Conservation (phyloP, 208 protist species). For the Trypanosoma melophagium region DNA sequence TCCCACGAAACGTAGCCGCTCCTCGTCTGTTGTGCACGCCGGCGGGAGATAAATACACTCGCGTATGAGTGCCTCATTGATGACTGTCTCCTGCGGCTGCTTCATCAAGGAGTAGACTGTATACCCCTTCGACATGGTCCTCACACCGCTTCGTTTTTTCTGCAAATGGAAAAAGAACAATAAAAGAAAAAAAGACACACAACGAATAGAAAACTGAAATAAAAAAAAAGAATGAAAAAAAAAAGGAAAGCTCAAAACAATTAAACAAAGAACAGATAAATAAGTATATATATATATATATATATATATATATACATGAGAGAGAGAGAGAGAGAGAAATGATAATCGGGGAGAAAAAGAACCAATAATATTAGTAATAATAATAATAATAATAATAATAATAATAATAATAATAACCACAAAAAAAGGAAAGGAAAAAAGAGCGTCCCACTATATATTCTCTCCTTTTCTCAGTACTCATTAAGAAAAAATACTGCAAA, state of each 20-base stretch:
- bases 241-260: not conserved
- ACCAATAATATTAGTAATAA: too few relatives aligned
- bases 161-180: constrained; percentile 2
- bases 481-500: too few relatives aligned
- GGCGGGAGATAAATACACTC: constrained; percentile 69
- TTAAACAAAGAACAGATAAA: not conserved
- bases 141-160: not conserved
- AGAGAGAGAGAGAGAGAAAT: too few relatives aligned
- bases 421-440: too few relatives aligned
- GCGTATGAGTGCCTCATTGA: constrained; percentile 80
- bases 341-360: too few relatives aligned
- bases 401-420: too few relatives aligned
- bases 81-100: constrained; percentile 68
- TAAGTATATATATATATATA: constrained; percentile 11
- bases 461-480: too few relatives aligned
- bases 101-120: constrained; percentile 64
- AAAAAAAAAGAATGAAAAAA: constrained; percentile 21
- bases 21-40: constrained; percentile 66
- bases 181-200: constrained; percentile 21
- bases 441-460: too few relatives aligned
- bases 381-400: too few relatives aligned
- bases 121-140: constrained; percentile 72
- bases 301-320: too few relatives aligned
- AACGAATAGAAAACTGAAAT: constrained; percentile 9
- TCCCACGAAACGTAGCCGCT: constrained; percentile 68